Conservation (phyloP, 2,329 filamentous ascomycete genomes). For the Fusarium equiseti region DNA sequence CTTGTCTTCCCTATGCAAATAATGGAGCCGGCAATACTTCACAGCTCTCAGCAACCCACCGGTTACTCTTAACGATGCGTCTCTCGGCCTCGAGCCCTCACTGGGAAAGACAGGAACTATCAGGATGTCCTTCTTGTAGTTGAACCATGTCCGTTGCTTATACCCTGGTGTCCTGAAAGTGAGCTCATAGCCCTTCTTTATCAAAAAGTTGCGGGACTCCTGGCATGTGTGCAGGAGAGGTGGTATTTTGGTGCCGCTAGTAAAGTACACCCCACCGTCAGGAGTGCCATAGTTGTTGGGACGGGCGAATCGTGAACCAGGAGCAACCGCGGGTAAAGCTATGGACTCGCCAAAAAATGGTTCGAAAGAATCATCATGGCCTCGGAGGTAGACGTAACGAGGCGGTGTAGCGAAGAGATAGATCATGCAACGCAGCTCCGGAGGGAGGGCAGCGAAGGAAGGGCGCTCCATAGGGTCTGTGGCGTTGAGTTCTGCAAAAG, state of each 20-base stretch:
- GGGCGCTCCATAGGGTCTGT: not conserved
- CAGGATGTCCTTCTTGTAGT: not conserved
- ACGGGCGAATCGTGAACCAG: too few species aligned
- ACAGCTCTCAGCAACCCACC: too few species aligned
- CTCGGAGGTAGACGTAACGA: not conserved
- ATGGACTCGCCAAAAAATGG: too few species aligned
- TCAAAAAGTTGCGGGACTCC: not conserved
- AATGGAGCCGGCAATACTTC: too few species aligned
- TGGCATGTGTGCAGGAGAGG: not conserved
- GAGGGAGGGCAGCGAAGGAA: not conserved
- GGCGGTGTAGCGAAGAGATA: not conserved
- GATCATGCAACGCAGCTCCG: not conserved
- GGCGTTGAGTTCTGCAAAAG: fast-evolving
- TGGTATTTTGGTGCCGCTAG: not conserved
- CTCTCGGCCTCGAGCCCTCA: too few species aligned
- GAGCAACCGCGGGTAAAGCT: too few species aligned
- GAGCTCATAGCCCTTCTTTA: not conserved
- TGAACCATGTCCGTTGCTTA: slow-evolving; percentile 5
- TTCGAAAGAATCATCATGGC: not conserved
- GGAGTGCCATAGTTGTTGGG: too few species aligned
- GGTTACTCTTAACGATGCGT: too few species aligned
- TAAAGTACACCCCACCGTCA: not conserved
- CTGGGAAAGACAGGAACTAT: too few species aligned
- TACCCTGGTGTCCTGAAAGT: not conserved
- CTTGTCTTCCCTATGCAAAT: too few species aligned